phyloP scores from a whole-genome alignment of 805 yeast genomes.

The Brettanomyces nanus region DNA sequence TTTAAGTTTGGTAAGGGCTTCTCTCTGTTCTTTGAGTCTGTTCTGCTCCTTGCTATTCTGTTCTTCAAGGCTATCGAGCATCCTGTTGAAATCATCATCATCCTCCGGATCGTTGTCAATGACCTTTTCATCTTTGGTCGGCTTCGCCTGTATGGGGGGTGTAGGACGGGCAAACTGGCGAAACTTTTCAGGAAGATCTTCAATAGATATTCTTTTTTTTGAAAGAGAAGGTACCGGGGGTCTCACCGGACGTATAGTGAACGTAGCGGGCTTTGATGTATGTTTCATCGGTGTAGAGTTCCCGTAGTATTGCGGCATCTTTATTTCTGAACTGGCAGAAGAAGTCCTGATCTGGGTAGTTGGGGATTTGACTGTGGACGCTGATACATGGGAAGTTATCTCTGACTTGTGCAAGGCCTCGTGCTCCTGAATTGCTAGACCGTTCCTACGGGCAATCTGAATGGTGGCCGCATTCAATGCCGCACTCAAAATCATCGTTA shows the following conservation, averaged over 20 bases:
- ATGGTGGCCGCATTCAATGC: slow-evolving; percentile 73
- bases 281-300: not conserved
- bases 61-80: slow-evolving; percentile 16
- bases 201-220: not conserved
- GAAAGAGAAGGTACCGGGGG: not conserved
- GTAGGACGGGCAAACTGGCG: slow-evolving; percentile 15
- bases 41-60: slow-evolving; percentile 11
- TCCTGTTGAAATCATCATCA: slow-evolving; percentile 15
- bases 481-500: slow-evolving; percentile 69
- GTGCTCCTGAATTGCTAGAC: too few relatives aligned
- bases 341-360: slow-evolving; percentile 6
- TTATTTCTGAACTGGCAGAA: not conserved
- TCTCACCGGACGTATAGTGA: not conserved
- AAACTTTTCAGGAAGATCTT: slow-evolving; percentile 9
- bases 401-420: too few relatives aligned
- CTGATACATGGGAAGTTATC: slow-evolving; percentile 25
- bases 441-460: slow-evolving; percentile 48
- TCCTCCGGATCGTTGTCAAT: slow-evolving; percentile 7
- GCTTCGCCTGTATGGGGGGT: slow-evolving; percentile 5
- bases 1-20: not conserved
- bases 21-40: not conserved
- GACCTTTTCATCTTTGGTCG: slow-evolving; percentile 1
- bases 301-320: not conserved
- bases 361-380: slow-evolving; percentile 11
- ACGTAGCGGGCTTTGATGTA: not conserved